Evolutionary conservation across 2,329 filamentous ascomycete genomes (phyloP).

Genomic region (Nakataea oryzae): DNA sequence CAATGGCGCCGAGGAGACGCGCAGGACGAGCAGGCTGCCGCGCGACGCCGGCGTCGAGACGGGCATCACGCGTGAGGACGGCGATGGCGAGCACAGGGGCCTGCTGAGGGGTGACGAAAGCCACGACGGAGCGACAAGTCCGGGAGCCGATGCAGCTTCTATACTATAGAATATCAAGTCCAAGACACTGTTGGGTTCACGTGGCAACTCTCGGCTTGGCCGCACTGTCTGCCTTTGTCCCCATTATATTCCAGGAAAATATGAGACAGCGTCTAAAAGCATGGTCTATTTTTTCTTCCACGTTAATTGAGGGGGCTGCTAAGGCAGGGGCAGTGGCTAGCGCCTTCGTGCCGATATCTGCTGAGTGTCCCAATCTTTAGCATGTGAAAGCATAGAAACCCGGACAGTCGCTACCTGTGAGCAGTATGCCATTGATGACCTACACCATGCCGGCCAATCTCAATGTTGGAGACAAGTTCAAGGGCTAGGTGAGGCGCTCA

Average conservation of each 20-base stretch:
- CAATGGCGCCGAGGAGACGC: constrained; percentile 61
- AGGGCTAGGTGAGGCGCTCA: background rate
- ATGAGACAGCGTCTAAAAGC: no score
- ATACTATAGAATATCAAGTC: background rate
- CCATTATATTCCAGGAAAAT: no score
- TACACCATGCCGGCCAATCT: background rate
- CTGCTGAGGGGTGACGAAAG: constrained; percentile 24
- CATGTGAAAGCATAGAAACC: no score
- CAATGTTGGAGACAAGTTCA: background rate
- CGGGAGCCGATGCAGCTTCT: constrained; percentile 2
- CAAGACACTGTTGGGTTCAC: background rate
- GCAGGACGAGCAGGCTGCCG: constrained; percentile 23
- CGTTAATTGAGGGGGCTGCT: no score
- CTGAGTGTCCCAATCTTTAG: no score
- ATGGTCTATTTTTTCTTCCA: no score
- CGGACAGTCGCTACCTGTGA: no score
- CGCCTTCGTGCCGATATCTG: no score
- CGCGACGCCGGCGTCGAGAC: constrained; percentile 15
- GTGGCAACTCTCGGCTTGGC: no score
- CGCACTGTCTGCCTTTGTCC: background rate
- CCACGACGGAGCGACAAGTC: constrained; percentile 18
- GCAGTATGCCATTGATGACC: background rate
- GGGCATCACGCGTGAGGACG: constrained; percentile 26
- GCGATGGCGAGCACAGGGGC: constrained; percentile 29
- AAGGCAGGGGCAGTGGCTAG: no score